These are phyloP conservation scores for Picocystis sp. DNA, from an alignment of 163 green algal species.

Conservation along the genomic window DNA sequence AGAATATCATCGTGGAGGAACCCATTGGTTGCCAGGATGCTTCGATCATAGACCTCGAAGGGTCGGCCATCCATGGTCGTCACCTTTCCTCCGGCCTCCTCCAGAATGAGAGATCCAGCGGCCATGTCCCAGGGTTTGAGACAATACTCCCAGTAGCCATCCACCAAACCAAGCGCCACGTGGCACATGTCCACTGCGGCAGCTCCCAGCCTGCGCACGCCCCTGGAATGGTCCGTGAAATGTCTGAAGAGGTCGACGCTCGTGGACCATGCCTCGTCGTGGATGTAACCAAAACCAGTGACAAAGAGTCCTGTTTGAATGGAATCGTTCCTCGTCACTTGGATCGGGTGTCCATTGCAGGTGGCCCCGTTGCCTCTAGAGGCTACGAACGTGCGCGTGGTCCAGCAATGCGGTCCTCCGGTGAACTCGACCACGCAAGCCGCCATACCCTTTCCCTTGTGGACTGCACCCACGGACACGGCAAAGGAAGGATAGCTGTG, in stretches of 20 bases:
- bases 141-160: slow-evolving; percentile 64
- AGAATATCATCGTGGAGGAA: slow-evolving; percentile 37
- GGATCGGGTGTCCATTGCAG: slow-evolving; percentile 51
- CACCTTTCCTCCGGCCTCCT: slow-evolving; percentile 54
- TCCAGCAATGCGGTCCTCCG: slow-evolving; percentile 24
- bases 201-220: slow-evolving; percentile 63
- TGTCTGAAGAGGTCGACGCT: slow-evolving; percentile 53
- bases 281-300: slow-evolving; percentile 68
- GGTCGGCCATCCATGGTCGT: slow-evolving; percentile 61
- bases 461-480: slow-evolving; percentile 57
- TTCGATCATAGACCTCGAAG: slow-evolving; percentile 57
- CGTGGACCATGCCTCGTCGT: slow-evolving; percentile 39
- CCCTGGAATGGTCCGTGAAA: slow-evolving; percentile 45
- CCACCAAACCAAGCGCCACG: slow-evolving; percentile 53
- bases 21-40: slow-evolving; percentile 43
- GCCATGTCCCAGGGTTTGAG: slow-evolving; percentile 62
- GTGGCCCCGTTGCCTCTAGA: slow-evolving; percentile 33
- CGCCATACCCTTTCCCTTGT: slow-evolving; percentile 45
- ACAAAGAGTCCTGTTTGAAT: slow-evolving; percentile 46
- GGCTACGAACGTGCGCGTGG: slow-evolving; percentile 47
- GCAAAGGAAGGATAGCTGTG: slow-evolving; percentile 70
- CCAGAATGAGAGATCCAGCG: slow-evolving; percentile 40
- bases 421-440: slow-evolving; percentile 54
- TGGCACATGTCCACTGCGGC: slow-evolving; percentile 80
- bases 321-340: slow-evolving; percentile 25